These are phyloP conservation scores for Xylaria sp. DNA, from an alignment of 2,329 filamentous ascomycete genomes.

Conservation along the genomic window DNA sequence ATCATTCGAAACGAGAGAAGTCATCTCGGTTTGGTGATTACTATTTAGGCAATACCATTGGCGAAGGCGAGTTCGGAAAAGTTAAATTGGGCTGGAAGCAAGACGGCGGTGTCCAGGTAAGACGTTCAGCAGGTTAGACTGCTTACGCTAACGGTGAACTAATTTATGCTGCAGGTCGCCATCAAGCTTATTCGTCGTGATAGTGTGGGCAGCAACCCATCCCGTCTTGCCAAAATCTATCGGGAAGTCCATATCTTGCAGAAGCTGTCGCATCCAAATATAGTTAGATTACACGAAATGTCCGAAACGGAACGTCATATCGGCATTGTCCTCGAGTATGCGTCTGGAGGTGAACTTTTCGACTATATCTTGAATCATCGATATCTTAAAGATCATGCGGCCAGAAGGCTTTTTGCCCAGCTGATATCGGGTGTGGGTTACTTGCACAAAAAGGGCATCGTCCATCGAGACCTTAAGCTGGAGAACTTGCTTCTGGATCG, in stretches of 20 bases:
- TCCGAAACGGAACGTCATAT: slow-evolving; percentile 97
- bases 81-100: slow-evolving; percentile 99
- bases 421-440: slow-evolving; percentile 97
- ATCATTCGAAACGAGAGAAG: slow-evolving; percentile 72
- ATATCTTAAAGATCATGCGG: slow-evolving; percentile 93
- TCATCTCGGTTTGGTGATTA: slow-evolving; percentile 94
- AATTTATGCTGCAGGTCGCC: slow-evolving; percentile 71
- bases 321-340: slow-evolving; percentile 97
- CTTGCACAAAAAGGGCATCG: slow-evolving; percentile 97
- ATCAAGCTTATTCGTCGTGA: slow-evolving; percentile 96
- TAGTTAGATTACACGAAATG: slow-evolving; percentile 97
- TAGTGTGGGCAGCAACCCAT: slow-evolving; percentile 86
- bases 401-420: slow-evolving; percentile 91
- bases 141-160: slow-evolving; percentile 13
- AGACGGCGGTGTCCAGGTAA: slow-evolving; percentile 85
- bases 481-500: slow-evolving; percentile 95
- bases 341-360: slow-evolving; percentile 95
- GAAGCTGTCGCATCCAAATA: slow-evolving; percentile 92
- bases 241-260: slow-evolving; percentile 93
- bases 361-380: slow-evolving; percentile 98
- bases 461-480: slow-evolving; percentile 95
- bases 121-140: slow-evolving; percentile 29
- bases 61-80: slow-evolving; percentile 98
- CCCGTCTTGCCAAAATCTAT: slow-evolving; percentile 93
- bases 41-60: slow-evolving; percentile 92